phyloP scores from a whole-genome alignment of 768 basidiomycete genomes.

The Kwoniella mangroviensis region DNA sequence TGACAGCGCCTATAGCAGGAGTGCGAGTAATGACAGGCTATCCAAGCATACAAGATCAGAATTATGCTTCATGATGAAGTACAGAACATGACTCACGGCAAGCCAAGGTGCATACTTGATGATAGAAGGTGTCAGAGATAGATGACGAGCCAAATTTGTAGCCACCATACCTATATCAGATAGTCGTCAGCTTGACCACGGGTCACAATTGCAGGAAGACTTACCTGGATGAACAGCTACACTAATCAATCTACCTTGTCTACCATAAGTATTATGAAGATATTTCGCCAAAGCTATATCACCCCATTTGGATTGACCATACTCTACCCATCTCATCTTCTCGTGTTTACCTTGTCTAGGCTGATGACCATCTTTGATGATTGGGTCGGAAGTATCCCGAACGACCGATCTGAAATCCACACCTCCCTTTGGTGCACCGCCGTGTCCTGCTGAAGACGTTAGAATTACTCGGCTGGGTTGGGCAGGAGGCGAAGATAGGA shows the following conservation, averaged over 20 bases:
- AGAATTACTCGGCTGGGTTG: slow-evolving; percentile 37
- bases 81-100: slow-evolving; percentile 28
- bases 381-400: slow-evolving; percentile 15
- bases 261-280: slow-evolving; percentile 40
- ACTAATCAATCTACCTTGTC: slow-evolving; percentile 39
- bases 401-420: slow-evolving; percentile 40
- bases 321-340: slow-evolving; percentile 40
- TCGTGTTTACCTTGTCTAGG: slow-evolving; percentile 26
- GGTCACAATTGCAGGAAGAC: not conserved
- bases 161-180: slow-evolving; percentile 42
- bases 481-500: slow-evolving; percentile 25
- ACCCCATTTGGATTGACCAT: slow-evolving; percentile 53
- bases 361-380: not conserved
- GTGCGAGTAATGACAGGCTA: slow-evolving; percentile 29
- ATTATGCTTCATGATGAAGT: too few species aligned
- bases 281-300: slow-evolving; percentile 46
- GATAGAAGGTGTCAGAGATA: slow-evolving; percentile 22
- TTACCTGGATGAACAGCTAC: slow-evolving; percentile 49
- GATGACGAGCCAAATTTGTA: slow-evolving; percentile 37
- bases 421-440: slow-evolving; percentile 35
- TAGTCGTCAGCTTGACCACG: not conserved
- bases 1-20: slow-evolving; percentile 34
- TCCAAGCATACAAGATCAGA: slow-evolving; percentile 4
- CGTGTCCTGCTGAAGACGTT: slow-evolving; percentile 47
- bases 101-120: slow-evolving; percentile 34